Conservation (phyloP, 345 rosid genomes). For the Anacardium occidentale region DNA sequence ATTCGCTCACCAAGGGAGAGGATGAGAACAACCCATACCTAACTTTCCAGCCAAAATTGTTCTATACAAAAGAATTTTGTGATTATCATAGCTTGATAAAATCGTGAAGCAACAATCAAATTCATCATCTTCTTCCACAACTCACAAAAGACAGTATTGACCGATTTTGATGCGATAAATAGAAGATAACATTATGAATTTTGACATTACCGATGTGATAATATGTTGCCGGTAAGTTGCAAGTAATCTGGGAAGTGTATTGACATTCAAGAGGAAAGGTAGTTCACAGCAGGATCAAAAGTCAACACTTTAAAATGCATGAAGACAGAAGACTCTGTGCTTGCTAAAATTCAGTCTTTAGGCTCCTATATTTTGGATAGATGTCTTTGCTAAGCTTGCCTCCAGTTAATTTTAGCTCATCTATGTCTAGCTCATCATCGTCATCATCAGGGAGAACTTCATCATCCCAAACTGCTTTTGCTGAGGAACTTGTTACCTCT, state of each 20-base stretch:
- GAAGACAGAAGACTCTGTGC: conserved; percentile 24
- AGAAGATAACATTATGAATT: not conserved
- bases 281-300: too few species aligned
- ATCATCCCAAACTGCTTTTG: conserved; percentile 18
- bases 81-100: not conserved
- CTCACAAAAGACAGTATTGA: not conserved
- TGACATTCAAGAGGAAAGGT: too few species aligned
- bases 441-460: conserved; percentile 27
- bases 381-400: conserved; percentile 68
- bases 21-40: not conserved
- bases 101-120: not conserved
- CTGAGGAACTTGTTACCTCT: conserved; percentile 29
- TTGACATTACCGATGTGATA: not conserved
- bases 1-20: not conserved
- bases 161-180: not conserved
- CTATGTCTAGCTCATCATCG: conserved; percentile 66
- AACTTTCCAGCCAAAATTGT: too few species aligned
- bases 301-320: conserved; percentile 28
- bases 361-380: conserved; percentile 58
- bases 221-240: not conserved
- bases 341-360: conserved; percentile 1
- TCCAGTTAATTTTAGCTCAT: conserved; percentile 76
- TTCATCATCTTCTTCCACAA: not conserved
- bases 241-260: not conserved
- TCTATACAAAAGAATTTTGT: not conserved